Evolutionary conservation across 768 basidiomycete species (phyloP).

Genomic region (Lyophyllum semitale): DNA sequence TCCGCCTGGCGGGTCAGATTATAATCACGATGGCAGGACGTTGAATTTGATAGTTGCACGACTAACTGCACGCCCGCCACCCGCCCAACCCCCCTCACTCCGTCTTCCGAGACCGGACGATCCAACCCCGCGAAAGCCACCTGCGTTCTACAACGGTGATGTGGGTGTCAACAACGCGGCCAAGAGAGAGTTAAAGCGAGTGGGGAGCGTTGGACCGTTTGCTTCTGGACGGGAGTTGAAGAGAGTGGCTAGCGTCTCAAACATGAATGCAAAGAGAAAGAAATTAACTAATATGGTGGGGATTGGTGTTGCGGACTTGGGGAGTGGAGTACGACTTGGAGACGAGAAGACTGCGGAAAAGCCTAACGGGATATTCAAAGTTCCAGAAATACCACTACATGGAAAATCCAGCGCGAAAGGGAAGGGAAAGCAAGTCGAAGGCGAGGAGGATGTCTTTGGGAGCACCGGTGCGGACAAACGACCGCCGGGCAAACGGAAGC

Average conservation of each 20-base stretch:
- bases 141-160: slow-evolving; percentile 34
- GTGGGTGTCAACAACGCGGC: slow-evolving; percentile 4
- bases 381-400: slow-evolving; percentile 45
- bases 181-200: slow-evolving; percentile 29
- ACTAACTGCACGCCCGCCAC: slow-evolving; percentile 42
- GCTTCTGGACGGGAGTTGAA: slow-evolving; percentile 15
- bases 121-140: slow-evolving; percentile 74
- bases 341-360: slow-evolving; percentile 12
- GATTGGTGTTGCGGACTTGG: slow-evolving; percentile 32
- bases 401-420: slow-evolving; percentile 27
- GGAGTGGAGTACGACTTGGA: slow-evolving; percentile 38
- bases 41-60: slow-evolving; percentile 60
- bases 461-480: slow-evolving; percentile 15
- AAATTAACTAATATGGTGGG: slow-evolving; percentile 27
- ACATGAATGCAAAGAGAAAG: slow-evolving; percentile 29
- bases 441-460: slow-evolving; percentile 37
- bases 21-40: slow-evolving; percentile 17
- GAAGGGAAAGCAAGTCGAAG: slow-evolving; percentile 40
- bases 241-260: slow-evolving; percentile 10
- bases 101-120: slow-evolving; percentile 72
- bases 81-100: slow-evolving; percentile 26
- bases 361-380: slow-evolving; percentile 46
- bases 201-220: slow-evolving; percentile 25
- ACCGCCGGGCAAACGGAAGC: slow-evolving; percentile 26
- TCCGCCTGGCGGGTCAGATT: slow-evolving; percentile 9